Base-by-base conservation (phyloP, 441 rosid genomes). In the Kokia cookei region DNA sequence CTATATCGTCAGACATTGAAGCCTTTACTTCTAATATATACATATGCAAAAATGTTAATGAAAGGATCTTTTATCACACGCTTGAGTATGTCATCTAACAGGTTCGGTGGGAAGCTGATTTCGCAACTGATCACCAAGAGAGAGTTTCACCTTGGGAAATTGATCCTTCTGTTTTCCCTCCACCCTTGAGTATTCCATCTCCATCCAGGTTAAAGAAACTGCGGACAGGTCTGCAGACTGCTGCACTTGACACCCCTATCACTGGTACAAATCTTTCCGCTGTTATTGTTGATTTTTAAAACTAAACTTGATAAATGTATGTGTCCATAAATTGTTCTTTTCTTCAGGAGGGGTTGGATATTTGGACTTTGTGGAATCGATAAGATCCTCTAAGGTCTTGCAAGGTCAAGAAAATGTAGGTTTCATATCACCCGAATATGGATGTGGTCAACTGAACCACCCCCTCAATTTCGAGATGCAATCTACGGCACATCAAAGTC, bases 361-460 rank as follows among this genome's bases (percentile, higher is more conserved):
- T 82, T 79, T 86, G 88, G 92, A 88, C 96, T 92, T 91, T 80
- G 93, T 88, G 93, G 97, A 86, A 78, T 90, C 97, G 37, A 63
- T 88, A 75, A 83, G 93, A 86, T 87, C 97, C 95, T 94, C 97
- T 84, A 91, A 92, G 98, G 97, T 94, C 98, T 94, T 94, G 98
- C 98, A 92, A 92, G 98, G 98, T 94, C 98, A 94, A 94, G 98
- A 94, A 94, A 94, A 92, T 87, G 70, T 78, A 78, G 93, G 90
- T 88, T 90, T 87, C 73, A 84, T 83, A 62, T 89, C 95, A 84
- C 83, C 94, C 73, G 53, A 87, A 55, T 85, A 81, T 22, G 87
- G 93, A 29, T 59, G 80, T 84, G 97, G 85, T 83, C 82, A 84
- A 66, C 79, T 77, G 75, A 88, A 85, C 89, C 87, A 78, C 73